Evolutionary conservation across 768 basidiomycete species (phyloP), one percentile per base, ranked within the genome.

Genomic region (Fibroporia radiculosa): DNA sequence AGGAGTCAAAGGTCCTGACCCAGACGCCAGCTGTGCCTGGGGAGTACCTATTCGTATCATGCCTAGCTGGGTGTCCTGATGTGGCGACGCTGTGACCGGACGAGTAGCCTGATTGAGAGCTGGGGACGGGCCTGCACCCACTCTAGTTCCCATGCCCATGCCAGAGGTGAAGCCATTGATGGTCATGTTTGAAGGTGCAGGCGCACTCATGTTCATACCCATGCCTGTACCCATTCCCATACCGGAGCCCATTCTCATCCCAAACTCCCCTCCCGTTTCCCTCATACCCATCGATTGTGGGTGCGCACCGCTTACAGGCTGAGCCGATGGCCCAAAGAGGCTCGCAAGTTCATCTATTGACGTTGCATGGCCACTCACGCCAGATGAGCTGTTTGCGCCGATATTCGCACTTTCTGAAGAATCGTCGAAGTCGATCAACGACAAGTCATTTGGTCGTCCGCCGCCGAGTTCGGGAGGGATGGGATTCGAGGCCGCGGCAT

Each of bases 341-440:
- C 68, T 73, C 26, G 77, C 74, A 7, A 92, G 68, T 48, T 90
- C 87, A 56, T 80, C 71, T 43, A 54, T 64, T 1, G 65, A 53
- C 14, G 61, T 55, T 12, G 54, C 45, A n/a, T n/a, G n/a, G n/a
- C n/a, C n/a, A 19, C 54, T 22, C 34, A 22, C 61, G 47, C 14
- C 60, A 38, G 6, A 56, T 22, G 37, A 44, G 27, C 46, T 25
- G 24, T 36, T 29, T 23, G 50, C 48, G 25, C 61, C 61, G 1
- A 57, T 23, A 16, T 50, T 42, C 20, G 39, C 11, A 24, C 39
- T n/a, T 24, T 48, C 45, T 6, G 53, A 27, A 24, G 60, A 61
- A 31, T 88, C 86, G 54, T 90, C 84, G 50, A 92, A 72, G 63
- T 90, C 87, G 56, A 91, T 90, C 43, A 91, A 71, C 1, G 85